Evolutionary conservation across 1,284 basidiomycete species (phyloP).

Genomic region (Cutaneotrichosporon arboriforme): DNA sequence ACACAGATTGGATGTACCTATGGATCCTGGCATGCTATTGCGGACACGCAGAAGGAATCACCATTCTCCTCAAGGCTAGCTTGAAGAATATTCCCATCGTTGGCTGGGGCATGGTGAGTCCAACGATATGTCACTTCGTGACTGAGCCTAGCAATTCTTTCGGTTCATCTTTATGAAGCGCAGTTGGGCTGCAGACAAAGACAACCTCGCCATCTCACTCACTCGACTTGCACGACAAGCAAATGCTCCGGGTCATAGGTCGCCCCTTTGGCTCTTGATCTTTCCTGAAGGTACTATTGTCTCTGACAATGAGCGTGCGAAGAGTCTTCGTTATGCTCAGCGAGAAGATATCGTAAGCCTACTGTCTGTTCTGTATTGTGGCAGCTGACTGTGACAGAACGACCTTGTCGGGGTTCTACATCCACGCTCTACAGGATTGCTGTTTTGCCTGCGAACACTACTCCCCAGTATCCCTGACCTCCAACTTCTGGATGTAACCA

Average conservation of each 20-base stretch:
- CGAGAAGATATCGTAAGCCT: conserved; percentile 50
- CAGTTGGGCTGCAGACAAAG: conserved; percentile 75
- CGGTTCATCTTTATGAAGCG: conserved; percentile 82
- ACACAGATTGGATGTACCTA: conserved; percentile 79
- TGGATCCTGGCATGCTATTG: conserved; percentile 81
- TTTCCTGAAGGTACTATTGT: conserved; percentile 93
- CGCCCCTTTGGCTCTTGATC: conserved; percentile 72
- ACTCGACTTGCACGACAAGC: conserved; percentile 50
- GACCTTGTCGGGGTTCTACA: conserved; percentile 75
- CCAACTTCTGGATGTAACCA: conserved; percentile 78
- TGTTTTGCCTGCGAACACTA: conserved; percentile 76
- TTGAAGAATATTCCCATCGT: conserved; percentile 80
- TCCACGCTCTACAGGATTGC: conserved; percentile 84
- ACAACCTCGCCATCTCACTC: conserved; percentile 52
- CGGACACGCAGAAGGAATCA: conserved; percentile 60
- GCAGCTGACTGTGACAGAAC: conserved; percentile 50
- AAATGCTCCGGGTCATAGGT: conserved; percentile 58
- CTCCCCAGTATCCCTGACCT: conserved; percentile 69
- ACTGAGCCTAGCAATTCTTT: conserved; percentile 63
- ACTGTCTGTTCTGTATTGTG: background rate
- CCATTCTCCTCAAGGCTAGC: conserved; percentile 84
- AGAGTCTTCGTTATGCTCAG: conserved; percentile 65
- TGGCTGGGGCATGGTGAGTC: conserved; percentile 60
- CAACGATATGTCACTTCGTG: background rate
- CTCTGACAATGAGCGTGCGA: conserved; percentile 70